Conservation (phyloP, 2,329 filamentous ascomycete genomes). For the Chrysoporthe cubensis region DNA sequence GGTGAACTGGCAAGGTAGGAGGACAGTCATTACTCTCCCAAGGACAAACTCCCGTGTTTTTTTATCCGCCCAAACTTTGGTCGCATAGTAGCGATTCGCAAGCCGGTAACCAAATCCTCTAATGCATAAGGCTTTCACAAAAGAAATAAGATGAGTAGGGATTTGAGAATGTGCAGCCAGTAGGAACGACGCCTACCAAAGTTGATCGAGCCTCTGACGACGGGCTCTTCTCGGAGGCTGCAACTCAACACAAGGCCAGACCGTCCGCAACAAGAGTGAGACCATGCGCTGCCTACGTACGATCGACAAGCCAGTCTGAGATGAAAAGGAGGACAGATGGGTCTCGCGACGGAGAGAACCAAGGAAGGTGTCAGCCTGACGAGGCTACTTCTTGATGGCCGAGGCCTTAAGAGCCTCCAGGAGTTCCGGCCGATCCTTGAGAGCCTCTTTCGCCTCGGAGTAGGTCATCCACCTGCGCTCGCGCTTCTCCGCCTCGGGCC, state of each 20-base stretch:
- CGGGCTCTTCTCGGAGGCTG: background rate
- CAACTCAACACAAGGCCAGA: background rate
- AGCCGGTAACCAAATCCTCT: background rate
- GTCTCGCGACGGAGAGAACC: too few relatives aligned
- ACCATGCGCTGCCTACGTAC: background rate
- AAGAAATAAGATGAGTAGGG: conserved; percentile 14
- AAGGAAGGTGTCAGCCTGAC: background rate
- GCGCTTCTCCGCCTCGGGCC: conserved; percentile 94
- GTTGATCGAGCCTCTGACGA: background rate
- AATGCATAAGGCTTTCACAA: conserved; percentile 1
- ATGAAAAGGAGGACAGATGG: too few relatives aligned
- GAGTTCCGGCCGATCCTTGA: conserved; percentile 82
- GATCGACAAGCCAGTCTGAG: background rate
- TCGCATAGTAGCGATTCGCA: conserved; percentile 2
- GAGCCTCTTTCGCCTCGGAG: conserved; percentile 74
- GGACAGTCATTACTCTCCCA: background rate
- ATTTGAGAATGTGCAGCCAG: background rate
- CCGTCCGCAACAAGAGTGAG: background rate
- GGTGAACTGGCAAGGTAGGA: background rate
- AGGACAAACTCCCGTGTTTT: background rate
- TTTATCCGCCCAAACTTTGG: background rate
- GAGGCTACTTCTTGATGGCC: conserved; percentile 61
- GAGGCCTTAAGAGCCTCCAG: conserved; percentile 85
- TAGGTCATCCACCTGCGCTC: conserved; percentile 90
- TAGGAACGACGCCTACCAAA: background rate